These are phyloP conservation scores for Blakeslea trispora DNA, from an alignment of 371 early-diverging fungal genomes.

Conservation along the genomic window DNA sequence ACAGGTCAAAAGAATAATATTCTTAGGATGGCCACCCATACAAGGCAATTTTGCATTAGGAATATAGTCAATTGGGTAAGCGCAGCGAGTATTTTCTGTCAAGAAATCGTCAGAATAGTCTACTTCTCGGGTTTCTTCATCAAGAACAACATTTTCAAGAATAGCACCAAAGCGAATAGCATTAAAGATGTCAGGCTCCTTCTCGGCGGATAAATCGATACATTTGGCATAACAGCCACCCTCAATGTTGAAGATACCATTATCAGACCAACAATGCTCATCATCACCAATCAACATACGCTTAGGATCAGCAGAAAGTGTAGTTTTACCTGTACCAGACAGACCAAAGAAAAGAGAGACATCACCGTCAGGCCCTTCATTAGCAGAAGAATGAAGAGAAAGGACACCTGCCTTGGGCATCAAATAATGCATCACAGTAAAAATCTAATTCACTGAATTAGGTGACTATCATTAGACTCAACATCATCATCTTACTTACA, in stretches of 20 bases:
- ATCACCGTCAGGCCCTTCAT: slow-evolving; percentile 90
- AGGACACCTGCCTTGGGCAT: slow-evolving; percentile 97
- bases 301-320: slow-evolving; percentile 93
- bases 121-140: slow-evolving; percentile 80
- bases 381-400: slow-evolving; percentile 95
- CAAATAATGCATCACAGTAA: slow-evolving; percentile 98
- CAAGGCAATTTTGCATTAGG: slow-evolving; percentile 97
- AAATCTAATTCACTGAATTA: slow-evolving; percentile 48
- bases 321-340: slow-evolving; percentile 98
- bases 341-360: slow-evolving; percentile 98
- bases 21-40: slow-evolving; percentile 91
- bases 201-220: slow-evolving; percentile 91
- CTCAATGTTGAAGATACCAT: slow-evolving; percentile 97
- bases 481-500: slow-evolving; percentile 30
- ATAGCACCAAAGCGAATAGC: slow-evolving; percentile 96
- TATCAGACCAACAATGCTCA: slow-evolving; percentile 97
- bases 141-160: slow-evolving; percentile 93
- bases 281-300: slow-evolving; percentile 97
- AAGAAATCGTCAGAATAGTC: slow-evolving; percentile 81
- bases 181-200: slow-evolving; percentile 97
- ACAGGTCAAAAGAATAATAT: slow-evolving; percentile 95
- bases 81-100: slow-evolving; percentile 97
- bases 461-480: not conserved
- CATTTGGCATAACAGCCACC: slow-evolving; percentile 99
- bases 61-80: slow-evolving; percentile 95